Evolutionary conservation across 2,329 filamentous ascomycete species (phyloP).

Genomic region (Chaetomium olivaceum): DNA sequence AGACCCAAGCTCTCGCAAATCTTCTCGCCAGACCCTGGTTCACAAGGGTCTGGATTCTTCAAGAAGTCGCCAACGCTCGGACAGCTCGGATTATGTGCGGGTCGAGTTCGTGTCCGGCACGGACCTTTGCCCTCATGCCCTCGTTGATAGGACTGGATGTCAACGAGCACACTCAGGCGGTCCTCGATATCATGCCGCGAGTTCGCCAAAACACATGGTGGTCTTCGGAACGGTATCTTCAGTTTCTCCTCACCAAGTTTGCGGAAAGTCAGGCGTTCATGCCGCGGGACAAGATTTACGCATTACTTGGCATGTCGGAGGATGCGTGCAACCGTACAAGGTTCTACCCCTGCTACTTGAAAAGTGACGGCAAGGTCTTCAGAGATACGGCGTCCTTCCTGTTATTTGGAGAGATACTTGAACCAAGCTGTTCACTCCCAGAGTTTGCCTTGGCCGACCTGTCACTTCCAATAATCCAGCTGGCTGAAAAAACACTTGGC

Average conservation of each 20-base stretch:
- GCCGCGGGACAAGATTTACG: conserved; percentile 7
- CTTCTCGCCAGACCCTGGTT: conserved; percentile 16
- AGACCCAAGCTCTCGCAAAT: not conserved
- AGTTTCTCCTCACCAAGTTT: not conserved
- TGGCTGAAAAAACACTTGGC: not conserved
- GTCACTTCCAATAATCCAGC: not conserved
- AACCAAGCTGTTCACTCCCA: not conserved
- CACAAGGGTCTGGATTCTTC: conserved; percentile 20
- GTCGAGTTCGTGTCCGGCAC: not conserved
- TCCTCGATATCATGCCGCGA: conserved; percentile 23
- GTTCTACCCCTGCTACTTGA: conserved; percentile 4
- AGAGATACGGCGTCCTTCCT: not conserved
- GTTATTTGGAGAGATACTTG: not conserved
- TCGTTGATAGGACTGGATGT: not conserved
- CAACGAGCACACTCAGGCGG: not conserved
- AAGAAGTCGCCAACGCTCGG: conserved; percentile 17
- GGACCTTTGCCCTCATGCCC: conserved; percentile 16
- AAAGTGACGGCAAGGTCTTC: not conserved
- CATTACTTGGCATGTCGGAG: not conserved
- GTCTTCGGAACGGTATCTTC: not conserved
- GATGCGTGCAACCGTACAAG: not conserved
- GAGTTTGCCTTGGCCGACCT: too few species aligned
- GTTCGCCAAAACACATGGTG: conserved; percentile 3
- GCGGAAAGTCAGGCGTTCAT: not conserved
- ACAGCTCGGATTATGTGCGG: conserved; percentile 10